These are phyloP conservation scores for Phytopythium aichiense DNA, from an alignment of 352 stramenopile species.

Conservation along the genomic window DNA sequence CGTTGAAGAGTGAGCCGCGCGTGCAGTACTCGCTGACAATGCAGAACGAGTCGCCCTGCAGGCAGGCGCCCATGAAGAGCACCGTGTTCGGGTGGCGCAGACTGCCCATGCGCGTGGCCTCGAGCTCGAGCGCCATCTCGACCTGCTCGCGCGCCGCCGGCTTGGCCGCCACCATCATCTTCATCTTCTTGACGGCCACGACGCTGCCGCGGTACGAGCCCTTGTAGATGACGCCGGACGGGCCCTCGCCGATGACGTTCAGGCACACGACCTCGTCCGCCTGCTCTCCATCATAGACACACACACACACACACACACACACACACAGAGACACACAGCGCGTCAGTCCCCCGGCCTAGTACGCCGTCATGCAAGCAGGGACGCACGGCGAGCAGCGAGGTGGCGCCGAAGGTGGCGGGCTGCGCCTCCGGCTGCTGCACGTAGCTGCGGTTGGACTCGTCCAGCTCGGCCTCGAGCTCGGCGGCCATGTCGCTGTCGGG, in stretches of 20 bases:
- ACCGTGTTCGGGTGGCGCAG: conserved; percentile 98
- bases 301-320: neutral
- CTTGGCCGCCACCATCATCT: conserved; percentile 66
- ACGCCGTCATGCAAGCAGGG: neutral
- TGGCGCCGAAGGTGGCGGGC: conserved; percentile 62
- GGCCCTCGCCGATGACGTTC: conserved; percentile 72
- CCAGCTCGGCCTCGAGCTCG: conserved; percentile 80
- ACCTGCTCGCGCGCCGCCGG: conserved; percentile 61
- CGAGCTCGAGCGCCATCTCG: conserved; percentile 78
- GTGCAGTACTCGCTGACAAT: conserved; percentile 96
- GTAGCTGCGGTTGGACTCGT: conserved; percentile 64
- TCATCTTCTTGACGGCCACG: conserved; percentile 87
- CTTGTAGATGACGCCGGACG: conserved; percentile 81
- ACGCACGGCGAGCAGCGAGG: conserved; percentile 68
- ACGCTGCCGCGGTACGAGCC: conserved; percentile 81
- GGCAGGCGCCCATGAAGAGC: conserved; percentile 97
- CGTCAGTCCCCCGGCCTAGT: neutral
- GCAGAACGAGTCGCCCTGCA: conserved; percentile 94
- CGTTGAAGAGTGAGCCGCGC: conserved; percentile 94
- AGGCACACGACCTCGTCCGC: conserved; percentile 82
- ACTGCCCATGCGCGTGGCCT: conserved; percentile 81
- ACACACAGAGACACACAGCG: neutral
- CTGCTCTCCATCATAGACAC: conserved; percentile 12
- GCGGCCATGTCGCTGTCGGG: conserved; percentile 79
- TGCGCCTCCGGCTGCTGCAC: conserved; percentile 30